Evolutionary conservation across 768 basidiomycete genomes (phyloP).

Genomic region (Mycena crocata): DNA sequence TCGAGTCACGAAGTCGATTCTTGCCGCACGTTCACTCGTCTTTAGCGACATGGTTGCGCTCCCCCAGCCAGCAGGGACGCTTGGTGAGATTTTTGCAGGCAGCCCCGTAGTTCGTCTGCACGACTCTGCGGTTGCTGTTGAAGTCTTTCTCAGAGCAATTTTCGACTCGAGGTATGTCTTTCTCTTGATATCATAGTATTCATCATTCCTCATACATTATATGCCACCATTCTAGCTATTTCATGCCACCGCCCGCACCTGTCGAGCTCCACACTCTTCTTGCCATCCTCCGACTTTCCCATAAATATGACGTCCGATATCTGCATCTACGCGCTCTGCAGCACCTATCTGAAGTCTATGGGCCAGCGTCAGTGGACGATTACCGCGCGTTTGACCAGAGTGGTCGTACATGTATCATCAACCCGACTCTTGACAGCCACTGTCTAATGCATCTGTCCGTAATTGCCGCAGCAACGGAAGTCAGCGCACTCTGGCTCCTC

Average conservation of each 20-base stretch:
- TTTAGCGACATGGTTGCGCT: background rate
- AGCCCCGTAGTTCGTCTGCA: background rate
- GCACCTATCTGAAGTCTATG: background rate
- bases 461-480: background rate
- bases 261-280: background rate
- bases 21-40: background rate
- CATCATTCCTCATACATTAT: background rate
- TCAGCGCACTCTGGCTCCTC: background rate
- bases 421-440: too few species aligned
- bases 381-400: background rate
- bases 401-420: background rate
- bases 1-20: background rate
- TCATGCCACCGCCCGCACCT: background rate
- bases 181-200: too few species aligned
- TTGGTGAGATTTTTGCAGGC: background rate
- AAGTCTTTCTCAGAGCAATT: background rate
- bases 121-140: background rate
- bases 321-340: background rate
- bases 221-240: background rate
- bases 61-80: background rate
- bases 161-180: conserved; percentile 10
- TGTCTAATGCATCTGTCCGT: background rate
- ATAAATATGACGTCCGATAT: conserved; percentile 2
- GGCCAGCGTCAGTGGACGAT: background rate
- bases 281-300: background rate